Base-by-base conservation (phyloP, 805 yeast species). In the Schwanniomyces occidentalis region DNA sequence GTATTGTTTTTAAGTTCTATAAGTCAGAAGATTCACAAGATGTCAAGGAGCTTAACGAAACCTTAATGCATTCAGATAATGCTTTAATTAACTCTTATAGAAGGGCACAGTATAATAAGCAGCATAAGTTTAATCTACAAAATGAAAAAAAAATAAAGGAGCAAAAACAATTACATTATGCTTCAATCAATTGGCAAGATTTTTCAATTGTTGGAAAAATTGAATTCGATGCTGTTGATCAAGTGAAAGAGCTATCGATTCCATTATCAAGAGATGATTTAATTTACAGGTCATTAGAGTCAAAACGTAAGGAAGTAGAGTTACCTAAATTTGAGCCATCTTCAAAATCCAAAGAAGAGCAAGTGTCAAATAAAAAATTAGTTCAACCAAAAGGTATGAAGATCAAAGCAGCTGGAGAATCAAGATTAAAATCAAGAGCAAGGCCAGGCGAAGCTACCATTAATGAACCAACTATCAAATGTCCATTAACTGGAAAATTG, bases 121-220 rank as follows among this genome's bases (percentile, higher is more conserved):
- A 51, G 5, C 56, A 63, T 29, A 65, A 65, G 34, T 62, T 62
- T 6, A 53, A 48, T 15, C 21, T 34, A 4, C 46, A 40, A 56
- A 43, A 41, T 4, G 69, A 46, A 58, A 61, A 40, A 42, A 55
- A 35, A 32, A 57, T 52, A 28, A 45, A 55, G 28, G 71, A 75
- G 24, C 71, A 70, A 38, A 44, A 49, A 17, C 61, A 58, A 37
- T 45, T 78, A 4, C 80, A 75, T 26, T 86, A 73, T 59, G 87
- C 90, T 0, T 75, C 84, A 7, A 80, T 88, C 15, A 89, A 90
- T 59, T 91, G 99, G 99, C 80, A 81, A 37, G 86, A 85, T 42
- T 91, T 90, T 52, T 68, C 72, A 2, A 68, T 86, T 12, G 82
- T 86, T 6, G 87, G 80, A 32, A 78, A 82, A 2, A 68, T 89